phyloP scores from a whole-genome alignment of 768 basidiomycete species.

The Russula abietina region DNA sequence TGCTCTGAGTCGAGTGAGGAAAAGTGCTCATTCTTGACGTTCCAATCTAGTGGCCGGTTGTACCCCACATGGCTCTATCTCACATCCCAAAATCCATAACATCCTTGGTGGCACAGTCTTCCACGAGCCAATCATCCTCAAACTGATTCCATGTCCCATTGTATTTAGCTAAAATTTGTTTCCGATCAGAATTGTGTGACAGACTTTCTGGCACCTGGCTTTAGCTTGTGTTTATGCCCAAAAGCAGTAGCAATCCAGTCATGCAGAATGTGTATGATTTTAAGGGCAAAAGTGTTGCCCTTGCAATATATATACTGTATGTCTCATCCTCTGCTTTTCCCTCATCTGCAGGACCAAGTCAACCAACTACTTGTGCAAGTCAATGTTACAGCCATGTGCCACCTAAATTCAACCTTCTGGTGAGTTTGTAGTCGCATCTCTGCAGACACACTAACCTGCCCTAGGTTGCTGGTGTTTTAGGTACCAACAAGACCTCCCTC shows the following conservation, averaged over 20 bases:
- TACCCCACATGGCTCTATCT: neutral
- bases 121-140: conserved; percentile 94
- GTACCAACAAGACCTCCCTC: no score
- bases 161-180: no score
- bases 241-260: conserved; percentile 58
- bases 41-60: no score
- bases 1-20: no score
- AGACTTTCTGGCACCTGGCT: conserved; percentile 89
- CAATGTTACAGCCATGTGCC: no score
- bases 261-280: conserved; percentile 88
- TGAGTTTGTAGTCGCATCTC: no score
- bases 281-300: conserved; percentile 84
- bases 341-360: no score
- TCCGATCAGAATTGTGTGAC: conserved; percentile 96
- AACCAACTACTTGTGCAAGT: conserved; percentile 63
- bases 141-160: conserved; percentile 84
- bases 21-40: no score
- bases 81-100: conserved; percentile 69
- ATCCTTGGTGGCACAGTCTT: conserved; percentile 98
- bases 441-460: no score
- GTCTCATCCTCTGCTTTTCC: no score
- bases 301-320: conserved; percentile 98
- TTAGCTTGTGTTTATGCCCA: conserved; percentile 84
- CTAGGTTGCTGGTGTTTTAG: no score
- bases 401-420: no score